Percentiles rank a stretch among this genome's conserved stretches.
phyloP scores from a whole-genome alignment of 2,329 filamentous ascomycete genomes.

The Aspergillus viridinutans region DNA sequence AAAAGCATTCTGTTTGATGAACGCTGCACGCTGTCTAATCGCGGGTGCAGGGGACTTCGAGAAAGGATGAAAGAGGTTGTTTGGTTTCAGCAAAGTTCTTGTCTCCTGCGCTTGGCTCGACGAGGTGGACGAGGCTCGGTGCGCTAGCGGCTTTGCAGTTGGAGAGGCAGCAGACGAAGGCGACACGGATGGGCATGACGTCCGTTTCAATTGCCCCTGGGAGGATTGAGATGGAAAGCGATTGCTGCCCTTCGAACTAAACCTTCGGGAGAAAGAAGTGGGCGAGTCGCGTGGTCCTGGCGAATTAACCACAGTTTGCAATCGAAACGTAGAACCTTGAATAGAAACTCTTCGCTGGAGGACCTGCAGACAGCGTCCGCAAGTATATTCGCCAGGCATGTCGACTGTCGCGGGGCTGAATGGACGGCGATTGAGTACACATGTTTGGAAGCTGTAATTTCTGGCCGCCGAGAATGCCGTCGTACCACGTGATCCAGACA shows the following conservation, averaged over 20 bases:
- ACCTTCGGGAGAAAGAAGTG: conserved; percentile 23
- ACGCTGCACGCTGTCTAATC: conserved; percentile 81
- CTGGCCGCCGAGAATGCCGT: neutral
- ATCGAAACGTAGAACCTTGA: conserved; percentile 17
- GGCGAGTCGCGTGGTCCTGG: conserved; percentile 23
- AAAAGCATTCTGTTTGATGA: conserved; percentile 88
- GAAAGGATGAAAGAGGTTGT: conserved; percentile 92
- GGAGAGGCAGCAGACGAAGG: conserved; percentile 5
- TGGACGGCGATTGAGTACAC: neutral
- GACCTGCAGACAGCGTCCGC: conserved; percentile 37
- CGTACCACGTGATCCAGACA: neutral
- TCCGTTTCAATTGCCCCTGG: conserved; percentile 16
- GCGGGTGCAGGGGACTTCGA: conserved; percentile 82
- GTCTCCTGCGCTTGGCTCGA: conserved; percentile 20
- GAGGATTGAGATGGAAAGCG: conserved; percentile 15
- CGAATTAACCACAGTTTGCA: conserved; percentile 21
- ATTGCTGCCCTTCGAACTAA: conserved; percentile 24
- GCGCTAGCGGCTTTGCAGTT: conserved; percentile 18
- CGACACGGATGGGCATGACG: conserved; percentile 4
- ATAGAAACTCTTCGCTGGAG: conserved; percentile 28
- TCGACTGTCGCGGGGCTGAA: conserved; percentile 10
- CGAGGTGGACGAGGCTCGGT: conserved; percentile 25
- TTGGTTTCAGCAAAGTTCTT: conserved; percentile 54
- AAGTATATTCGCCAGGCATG: conserved; percentile 40
- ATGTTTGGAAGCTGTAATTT: neutral